phyloP scores from a whole-genome alignment of 176 grass and related monocot species.

The Zoysia japonica region DNA sequence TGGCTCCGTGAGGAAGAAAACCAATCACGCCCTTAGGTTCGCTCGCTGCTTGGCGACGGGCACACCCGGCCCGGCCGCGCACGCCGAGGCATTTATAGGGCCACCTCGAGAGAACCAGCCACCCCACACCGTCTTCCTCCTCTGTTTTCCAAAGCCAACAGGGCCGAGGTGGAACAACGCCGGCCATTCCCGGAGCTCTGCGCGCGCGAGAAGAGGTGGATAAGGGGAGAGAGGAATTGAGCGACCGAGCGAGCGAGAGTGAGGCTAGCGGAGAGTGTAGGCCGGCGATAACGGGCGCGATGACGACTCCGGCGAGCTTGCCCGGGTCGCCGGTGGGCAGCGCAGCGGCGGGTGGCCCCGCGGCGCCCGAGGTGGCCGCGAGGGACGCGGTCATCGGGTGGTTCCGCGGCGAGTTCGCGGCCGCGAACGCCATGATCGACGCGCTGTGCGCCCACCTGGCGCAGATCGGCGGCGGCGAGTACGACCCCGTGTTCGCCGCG shows the following conservation, averaged over 20 bases:
- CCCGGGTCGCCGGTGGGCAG: conserved; percentile 22
- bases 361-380: conserved; percentile 64
- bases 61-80: background rate
- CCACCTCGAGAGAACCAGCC: conserved; percentile 30
- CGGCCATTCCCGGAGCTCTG: conserved; percentile 11
- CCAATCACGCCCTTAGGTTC: background rate
- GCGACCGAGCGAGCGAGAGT: background rate
- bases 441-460: conserved; percentile 75
- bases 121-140: background rate
- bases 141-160: conserved; percentile 6
- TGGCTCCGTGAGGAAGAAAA: no score
- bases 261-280: background rate
- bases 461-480: conserved; percentile 75
- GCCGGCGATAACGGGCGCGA: conserved; percentile 45
- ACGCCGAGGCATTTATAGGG: conserved; percentile 43
- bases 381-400: conserved; percentile 81
- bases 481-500: conserved; percentile 71
- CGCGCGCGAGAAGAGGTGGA: background rate
- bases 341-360: background rate
- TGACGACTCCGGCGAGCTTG: conserved; percentile 34
- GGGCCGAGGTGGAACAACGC: conserved; percentile 45
- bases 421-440: conserved; percentile 96
- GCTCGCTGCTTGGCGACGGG: conserved; percentile 3
- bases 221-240: background rate
- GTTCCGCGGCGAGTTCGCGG: conserved; percentile 94